These are phyloP conservation scores for Dichotomopilus funicola DNA, from an alignment of 2,329 filamentous ascomycete genomes.

Conservation along the genomic window DNA sequence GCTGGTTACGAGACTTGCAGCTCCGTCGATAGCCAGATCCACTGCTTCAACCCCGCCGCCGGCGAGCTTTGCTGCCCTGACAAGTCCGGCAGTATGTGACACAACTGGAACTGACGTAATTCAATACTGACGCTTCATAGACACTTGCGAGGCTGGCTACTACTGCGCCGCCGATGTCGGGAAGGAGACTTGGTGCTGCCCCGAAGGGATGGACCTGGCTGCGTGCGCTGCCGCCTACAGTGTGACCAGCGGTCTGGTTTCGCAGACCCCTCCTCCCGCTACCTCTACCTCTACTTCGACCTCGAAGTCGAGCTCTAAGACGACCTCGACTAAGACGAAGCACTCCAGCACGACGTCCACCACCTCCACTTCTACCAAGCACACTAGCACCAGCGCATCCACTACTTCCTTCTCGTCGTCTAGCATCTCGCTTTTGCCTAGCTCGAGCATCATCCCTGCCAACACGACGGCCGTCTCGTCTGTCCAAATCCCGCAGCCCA, in stretches of 20 bases:
- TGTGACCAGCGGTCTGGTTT: conserved; percentile 43
- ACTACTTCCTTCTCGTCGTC: conserved; percentile 12
- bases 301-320: conserved; percentile 8
- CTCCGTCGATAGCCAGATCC: conserved; percentile 42
- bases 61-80: conserved; percentile 53
- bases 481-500: conserved; percentile 11
- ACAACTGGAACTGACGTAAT: neutral
- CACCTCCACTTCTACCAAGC: neutral
- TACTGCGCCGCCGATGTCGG: conserved; percentile 53
- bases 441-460: conserved; percentile 16
- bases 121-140: conserved; percentile 31
- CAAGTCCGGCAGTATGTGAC: conserved; percentile 49
- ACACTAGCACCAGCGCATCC: conserved; percentile 16
- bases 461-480: conserved; percentile 19
- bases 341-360: conserved; percentile 15
- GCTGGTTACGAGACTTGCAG: conserved; percentile 43
- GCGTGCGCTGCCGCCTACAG: conserved; percentile 48
- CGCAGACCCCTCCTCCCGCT: conserved; percentile 36
- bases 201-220: conserved; percentile 45
- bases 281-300: conserved; percentile 26
- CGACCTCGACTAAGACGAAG: conserved; percentile 21
- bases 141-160: conserved; percentile 55
- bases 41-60: conserved; percentile 51
- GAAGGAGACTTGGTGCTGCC: conserved; percentile 54
- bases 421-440: conserved; percentile 14